Percentiles rank a stretch among this genome's conserved stretches.
Conservation (phyloP, 2,329 filamentous ascomycete genomes). For the Talaromyces sp. region DNA sequence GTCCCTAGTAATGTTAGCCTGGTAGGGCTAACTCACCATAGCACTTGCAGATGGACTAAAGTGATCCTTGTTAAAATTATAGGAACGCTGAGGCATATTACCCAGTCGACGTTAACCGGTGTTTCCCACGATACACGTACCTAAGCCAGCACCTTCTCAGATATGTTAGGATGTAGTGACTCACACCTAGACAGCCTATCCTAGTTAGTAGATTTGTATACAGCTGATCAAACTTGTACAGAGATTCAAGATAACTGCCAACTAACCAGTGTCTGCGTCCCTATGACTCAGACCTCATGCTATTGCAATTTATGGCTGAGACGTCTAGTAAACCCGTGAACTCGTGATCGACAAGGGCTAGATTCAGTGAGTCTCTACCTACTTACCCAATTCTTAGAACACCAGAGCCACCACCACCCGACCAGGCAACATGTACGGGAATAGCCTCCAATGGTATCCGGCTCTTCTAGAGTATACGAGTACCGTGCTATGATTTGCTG, state of each 20-base stretch:
- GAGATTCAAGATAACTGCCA: background rate
- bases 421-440: background rate
- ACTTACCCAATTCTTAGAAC: background rate
- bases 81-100: background rate
- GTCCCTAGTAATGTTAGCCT: background rate
- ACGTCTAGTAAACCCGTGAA: background rate
- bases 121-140: background rate
- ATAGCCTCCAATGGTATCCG: background rate
- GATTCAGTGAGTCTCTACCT: background rate
- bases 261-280: background rate
- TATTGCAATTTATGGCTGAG: background rate
- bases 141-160: background rate
- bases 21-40: background rate
- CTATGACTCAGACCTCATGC: background rate
- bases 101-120: background rate
- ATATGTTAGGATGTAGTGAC: background rate
- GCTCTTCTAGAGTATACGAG: background rate
- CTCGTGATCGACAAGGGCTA: background rate
- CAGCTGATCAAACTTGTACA: too few species aligned
- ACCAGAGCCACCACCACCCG: background rate
- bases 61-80: background rate
- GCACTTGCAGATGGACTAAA: background rate
- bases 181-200: background rate
- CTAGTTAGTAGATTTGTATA: background rate
- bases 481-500: background rate